A percentile compares a stretch with the other conserved stretches of the same genome.
These are phyloP conservation scores for Neonectria coccinea DNA, from an alignment of 2,329 filamentous ascomycete genomes.

Conservation along the genomic window DNA sequence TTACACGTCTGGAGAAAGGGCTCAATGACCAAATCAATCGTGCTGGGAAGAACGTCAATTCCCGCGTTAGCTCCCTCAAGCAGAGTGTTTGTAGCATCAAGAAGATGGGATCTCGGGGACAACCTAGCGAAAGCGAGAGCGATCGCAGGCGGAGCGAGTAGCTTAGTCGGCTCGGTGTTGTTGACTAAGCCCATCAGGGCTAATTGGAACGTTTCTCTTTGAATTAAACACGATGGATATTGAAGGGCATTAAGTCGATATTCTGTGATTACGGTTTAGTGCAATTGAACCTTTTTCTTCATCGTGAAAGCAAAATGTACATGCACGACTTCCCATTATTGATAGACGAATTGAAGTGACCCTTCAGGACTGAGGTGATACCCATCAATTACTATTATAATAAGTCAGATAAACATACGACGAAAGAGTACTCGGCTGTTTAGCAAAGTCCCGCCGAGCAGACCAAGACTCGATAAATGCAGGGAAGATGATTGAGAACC, in stretches of 20 bases:
- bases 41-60: neutral
- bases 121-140: neutral
- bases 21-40: constrained; percentile 7
- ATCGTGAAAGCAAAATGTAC: too few species aligned
- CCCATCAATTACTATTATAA: too few species aligned
- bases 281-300: too few species aligned
- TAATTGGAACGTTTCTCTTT: neutral
- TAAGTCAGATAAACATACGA: too few species aligned
- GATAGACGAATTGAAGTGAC: too few species aligned
- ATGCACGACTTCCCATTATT: too few species aligned
- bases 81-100: constrained; percentile 2
- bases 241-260: neutral
- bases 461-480: too few species aligned
- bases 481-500: too few species aligned
- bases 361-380: too few species aligned
- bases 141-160: neutral
- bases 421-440: too few species aligned
- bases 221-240: neutral
- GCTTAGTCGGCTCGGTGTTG: too few species aligned
- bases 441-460: too few species aligned
- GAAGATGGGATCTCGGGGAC: neutral
- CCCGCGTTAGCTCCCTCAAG: neutral
- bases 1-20: constrained; percentile 10
- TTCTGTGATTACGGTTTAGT: neutral
- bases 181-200: neutral